A percentile compares a stretch with the other conserved stretches of the same genome.
These are phyloP conservation scores for Candida endomychidarum DNA, from an alignment of 805 yeast genomes.

Conservation along the genomic window DNA sequence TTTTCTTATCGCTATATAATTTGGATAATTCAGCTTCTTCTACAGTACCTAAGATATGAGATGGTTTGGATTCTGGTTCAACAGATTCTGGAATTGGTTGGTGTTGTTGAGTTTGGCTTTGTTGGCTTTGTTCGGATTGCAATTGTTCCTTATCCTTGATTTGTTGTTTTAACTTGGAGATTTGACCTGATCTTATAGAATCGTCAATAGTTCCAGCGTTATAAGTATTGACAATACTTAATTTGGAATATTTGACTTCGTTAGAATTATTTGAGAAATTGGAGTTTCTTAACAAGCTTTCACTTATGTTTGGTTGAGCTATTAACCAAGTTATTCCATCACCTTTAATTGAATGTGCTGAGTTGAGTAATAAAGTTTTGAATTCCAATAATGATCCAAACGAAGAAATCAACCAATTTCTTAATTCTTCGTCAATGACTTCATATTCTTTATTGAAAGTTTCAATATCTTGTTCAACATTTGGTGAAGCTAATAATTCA, in stretches of 20 bases:
- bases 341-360: constrained; percentile 75
- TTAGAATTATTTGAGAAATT: constrained; percentile 10
- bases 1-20: constrained; percentile 37
- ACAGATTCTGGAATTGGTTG: no score
- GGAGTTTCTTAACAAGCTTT: constrained; percentile 22
- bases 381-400: constrained; percentile 82
- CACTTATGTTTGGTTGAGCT: constrained; percentile 48
- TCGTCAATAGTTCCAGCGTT: constrained; percentile 83
- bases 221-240: constrained; percentile 79
- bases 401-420: constrained; percentile 51
- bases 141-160: constrained; percentile 30
- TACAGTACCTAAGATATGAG: constrained; percentile 33
- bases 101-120: no score
- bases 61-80: constrained; percentile 5
- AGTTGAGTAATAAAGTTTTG: constrained; percentile 63
- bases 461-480: constrained; percentile 21
- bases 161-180: constrained; percentile 41
- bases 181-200: constrained; percentile 54
- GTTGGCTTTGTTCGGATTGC: constrained; percentile 12
- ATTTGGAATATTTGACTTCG: constrained; percentile 33
- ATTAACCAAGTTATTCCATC: constrained; percentile 92
- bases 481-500: constrained; percentile 49
- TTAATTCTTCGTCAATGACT: constrained; percentile 35
- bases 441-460: constrained; percentile 28
- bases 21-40: constrained; percentile 42